Evolutionary conservation across 257 asterid species (phyloP), one percentile per base, ranked within the genome.

Genomic region (Eucommia ulmoides): DNA sequence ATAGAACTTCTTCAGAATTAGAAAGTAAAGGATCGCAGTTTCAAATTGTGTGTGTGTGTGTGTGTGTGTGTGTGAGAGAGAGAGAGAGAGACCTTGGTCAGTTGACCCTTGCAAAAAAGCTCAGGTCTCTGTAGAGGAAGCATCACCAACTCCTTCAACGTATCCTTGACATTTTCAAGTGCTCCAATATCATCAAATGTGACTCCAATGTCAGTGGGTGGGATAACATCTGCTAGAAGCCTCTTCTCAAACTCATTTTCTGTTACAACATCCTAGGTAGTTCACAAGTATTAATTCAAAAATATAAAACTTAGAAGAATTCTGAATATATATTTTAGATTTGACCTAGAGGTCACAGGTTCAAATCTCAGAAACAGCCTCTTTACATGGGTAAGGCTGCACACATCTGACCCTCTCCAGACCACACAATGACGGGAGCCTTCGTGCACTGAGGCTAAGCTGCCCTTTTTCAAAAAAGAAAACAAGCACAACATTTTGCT

Each of bases 131-230:
- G 96, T 55, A 86, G 63, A 59, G 96, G 94, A 65, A 82, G 92
- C 96, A 86, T 86, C 75, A 86, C 95, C 71, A 85, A 63, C 74
- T 85, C 93, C 76, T 76, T 82, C 76, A 85, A 61, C 8, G 94
- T 79, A 65, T 85, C 96, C 57, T 85, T 85, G 57, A 85, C 94
- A 74, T 76, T 80, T 69, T 86, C 94, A 41, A 86, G 72, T 26
- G 96, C 96, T 64, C 96, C 96, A 62, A 86, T 80, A 75, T 86
- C 96, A 68, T 86, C 93, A 78, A 86, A 86, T 23, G 93, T 82
- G 41, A 86, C 94, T 33, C 94, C 94, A 60, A 86, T 80, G 62
- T 80, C 94, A 54, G 44, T 76, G 20, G 96, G 86, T 55, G 88
- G 82, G 26, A 82, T 80, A 42, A 86, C 94, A 70, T 80, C 86